A percentile compares a stretch with the other conserved stretches of the same genome.
phyloP scores from a whole-genome alignment of 1,284 basidiomycete species.

The Cryptococcus jaspeensis region DNA sequence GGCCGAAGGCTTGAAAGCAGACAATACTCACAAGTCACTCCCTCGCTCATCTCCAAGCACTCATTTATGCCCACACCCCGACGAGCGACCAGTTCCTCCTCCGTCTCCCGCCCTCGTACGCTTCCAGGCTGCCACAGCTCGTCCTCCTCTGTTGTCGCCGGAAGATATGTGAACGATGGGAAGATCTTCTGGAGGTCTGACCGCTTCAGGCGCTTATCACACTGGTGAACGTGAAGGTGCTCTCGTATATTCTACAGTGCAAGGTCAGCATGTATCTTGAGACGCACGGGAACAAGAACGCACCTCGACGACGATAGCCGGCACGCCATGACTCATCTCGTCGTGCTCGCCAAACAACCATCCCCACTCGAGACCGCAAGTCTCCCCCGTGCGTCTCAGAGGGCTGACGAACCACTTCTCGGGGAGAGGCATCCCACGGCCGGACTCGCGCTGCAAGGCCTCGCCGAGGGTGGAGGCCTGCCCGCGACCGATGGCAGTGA shows the following conservation, averaged over 20 bases:
- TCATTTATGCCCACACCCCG: constrained; percentile 23
- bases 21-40: constrained; percentile 22
- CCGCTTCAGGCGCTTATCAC: constrained; percentile 24
- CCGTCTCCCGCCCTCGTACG: constrained; percentile 31
- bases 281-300: neutral
- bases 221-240: constrained; percentile 36
- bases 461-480: constrained; percentile 25
- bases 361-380: constrained; percentile 34
- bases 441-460: constrained; percentile 22
- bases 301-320: constrained; percentile 32
- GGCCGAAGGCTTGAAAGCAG: neutral
- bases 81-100: constrained; percentile 32
- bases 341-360: constrained; percentile 22
- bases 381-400: constrained; percentile 36
- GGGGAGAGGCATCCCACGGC: constrained; percentile 33
- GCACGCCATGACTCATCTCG: constrained; percentile 20
- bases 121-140: constrained; percentile 24
- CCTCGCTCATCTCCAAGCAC: constrained; percentile 18
- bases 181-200: constrained; percentile 21
- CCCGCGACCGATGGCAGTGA: constrained; percentile 23
- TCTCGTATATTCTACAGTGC: constrained; percentile 32
- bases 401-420: constrained; percentile 31
- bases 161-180: constrained; percentile 25
- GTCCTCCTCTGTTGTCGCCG: constrained; percentile 26
- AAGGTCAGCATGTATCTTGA: neutral